A percentile compares a stretch with the other conserved stretches of the same genome.
These are phyloP conservation scores for Diplocarpon rosae DNA, from an alignment of 2,329 filamentous ascomycete genomes.

Conservation along the genomic window DNA sequence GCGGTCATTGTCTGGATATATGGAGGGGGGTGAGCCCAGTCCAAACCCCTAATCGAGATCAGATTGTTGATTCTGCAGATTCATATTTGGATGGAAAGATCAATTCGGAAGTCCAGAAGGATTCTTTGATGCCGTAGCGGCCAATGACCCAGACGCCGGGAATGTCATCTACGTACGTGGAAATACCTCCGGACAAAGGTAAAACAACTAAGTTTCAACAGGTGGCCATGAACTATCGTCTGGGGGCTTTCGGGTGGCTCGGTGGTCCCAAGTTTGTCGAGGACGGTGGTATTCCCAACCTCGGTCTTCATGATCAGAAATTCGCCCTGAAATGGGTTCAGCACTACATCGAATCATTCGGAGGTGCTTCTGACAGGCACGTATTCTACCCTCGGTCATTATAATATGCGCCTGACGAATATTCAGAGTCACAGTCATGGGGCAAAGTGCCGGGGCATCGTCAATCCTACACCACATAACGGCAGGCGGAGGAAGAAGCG, in stretches of 20 bases:
- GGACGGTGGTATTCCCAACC: slow-evolving; percentile 1
- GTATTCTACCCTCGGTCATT: not conserved
- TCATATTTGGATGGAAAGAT: slow-evolving; percentile 2
- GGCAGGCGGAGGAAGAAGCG: slow-evolving; percentile 31
- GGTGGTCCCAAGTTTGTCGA: not conserved
- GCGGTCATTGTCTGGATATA: slow-evolving; percentile 1
- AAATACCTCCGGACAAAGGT: not conserved
- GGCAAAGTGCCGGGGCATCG: slow-evolving; percentile 1
- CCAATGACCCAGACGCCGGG: not conserved
- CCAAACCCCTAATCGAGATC: not conserved
- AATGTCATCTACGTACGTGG: slow-evolving; percentile 2
- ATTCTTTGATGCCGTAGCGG: not conserved
- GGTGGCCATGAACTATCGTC: not conserved
- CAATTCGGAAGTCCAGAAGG: slow-evolving; percentile 1
- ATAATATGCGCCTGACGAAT: not conserved
- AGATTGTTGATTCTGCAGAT: not conserved
- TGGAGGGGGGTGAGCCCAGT: not conserved
- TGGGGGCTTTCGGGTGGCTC: slow-evolving; percentile 1
- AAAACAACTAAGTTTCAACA: not conserved
- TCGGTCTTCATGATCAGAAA: not conserved
- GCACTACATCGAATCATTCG: not conserved
- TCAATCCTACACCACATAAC: slow-evolving; percentile 33
- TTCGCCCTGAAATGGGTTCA: slow-evolving; percentile 2
- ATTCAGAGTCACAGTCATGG: not conserved
- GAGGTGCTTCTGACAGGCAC: not conserved